A percentile compares a stretch with the other conserved stretches of the same genome.
These are phyloP conservation scores for Trichopus zeylanicus DNA, from an alignment of 116 monocot genomes.

Conservation along the genomic window DNA sequence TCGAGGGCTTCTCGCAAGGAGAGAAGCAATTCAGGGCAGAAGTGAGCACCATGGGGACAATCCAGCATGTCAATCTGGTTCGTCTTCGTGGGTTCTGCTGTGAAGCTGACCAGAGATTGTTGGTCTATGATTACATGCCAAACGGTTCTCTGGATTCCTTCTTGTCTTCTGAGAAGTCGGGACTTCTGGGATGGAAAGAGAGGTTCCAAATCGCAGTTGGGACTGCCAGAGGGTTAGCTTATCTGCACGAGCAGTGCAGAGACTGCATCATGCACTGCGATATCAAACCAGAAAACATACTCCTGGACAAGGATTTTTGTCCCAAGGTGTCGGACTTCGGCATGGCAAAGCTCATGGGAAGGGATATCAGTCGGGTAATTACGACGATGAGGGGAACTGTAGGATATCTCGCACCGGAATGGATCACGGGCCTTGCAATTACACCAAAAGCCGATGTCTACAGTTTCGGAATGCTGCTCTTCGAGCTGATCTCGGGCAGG, in stretches of 20 bases:
- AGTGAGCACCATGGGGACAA: conserved; percentile 4
- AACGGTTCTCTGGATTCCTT: conserved; percentile 1
- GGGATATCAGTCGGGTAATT: conserved; percentile 4
- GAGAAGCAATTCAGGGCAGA: conserved; percentile 15
- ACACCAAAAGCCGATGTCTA: conserved; percentile 8
- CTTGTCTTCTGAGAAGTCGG: background rate
- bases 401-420: conserved; percentile 8
- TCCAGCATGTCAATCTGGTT: conserved; percentile 9
- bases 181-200: background rate
- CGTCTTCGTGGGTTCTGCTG: conserved; percentile 10
- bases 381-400: conserved; percentile 3
- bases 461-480: conserved; percentile 7
- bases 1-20: conserved; percentile 5
- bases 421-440: conserved; percentile 1
- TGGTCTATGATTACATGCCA: conserved; percentile 7
- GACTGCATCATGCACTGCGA: conserved; percentile 11
- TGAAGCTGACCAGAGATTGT: conserved; percentile 3
- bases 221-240: conserved; percentile 6
- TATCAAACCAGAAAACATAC: conserved; percentile 8
- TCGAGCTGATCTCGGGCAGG: conserved; percentile 5
- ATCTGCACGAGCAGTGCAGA: conserved; percentile 12
- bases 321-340: conserved; percentile 10
- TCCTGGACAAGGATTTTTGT: background rate
- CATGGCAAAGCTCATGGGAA: conserved; percentile 10
- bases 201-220: conserved; percentile 7